Evolutionary conservation across 2,329 filamentous ascomycete species (phyloP).

Genomic region (Botrytis hyacinthi): DNA sequence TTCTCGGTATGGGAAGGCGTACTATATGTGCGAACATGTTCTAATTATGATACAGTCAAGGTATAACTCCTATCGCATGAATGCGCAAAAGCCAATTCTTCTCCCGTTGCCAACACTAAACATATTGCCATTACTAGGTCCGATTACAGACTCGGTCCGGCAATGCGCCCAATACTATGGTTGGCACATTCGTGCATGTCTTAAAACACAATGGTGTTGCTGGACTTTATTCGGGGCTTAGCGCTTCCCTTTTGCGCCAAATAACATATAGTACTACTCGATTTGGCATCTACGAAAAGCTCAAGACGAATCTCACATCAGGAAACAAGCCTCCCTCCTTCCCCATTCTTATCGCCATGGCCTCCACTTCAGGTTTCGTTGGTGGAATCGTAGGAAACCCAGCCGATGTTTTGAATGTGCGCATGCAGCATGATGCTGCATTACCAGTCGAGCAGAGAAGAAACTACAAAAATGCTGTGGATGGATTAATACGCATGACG

Average conservation of each 20-base stretch:
- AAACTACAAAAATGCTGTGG: conserved; percentile 85
- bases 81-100: neutral
- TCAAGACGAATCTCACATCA: conserved; percentile 69
- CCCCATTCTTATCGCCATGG: conserved; percentile 75
- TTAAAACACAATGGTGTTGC: conserved; percentile 70
- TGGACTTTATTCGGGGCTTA: conserved; percentile 88
- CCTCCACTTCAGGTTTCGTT: conserved; percentile 78
- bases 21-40: conserved; percentile 6
- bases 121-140: conserved; percentile 53
- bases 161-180: conserved; percentile 75
- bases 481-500: conserved; percentile 85
- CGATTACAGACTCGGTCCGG: conserved; percentile 80
- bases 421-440: conserved; percentile 92
- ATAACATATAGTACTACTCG: conserved; percentile 94
- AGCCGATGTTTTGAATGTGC: conserved; percentile 93
- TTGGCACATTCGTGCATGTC: conserved; percentile 81
- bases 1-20: neutral
- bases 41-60: conserved; percentile 29
- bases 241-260: conserved; percentile 88
- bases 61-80: conserved; percentile 25
- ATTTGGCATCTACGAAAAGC: conserved; percentile 93
- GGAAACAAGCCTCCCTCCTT: conserved; percentile 60
- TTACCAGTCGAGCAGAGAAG: conserved; percentile 70
- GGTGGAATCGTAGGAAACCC: conserved; percentile 91
- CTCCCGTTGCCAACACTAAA: conserved; percentile 10